Percentiles rank a stretch among this genome's conserved stretches.
phyloP scores from a whole-genome alignment of 2,329 filamentous ascomycete genomes.

The Aspergillus transmontanensis region DNA sequence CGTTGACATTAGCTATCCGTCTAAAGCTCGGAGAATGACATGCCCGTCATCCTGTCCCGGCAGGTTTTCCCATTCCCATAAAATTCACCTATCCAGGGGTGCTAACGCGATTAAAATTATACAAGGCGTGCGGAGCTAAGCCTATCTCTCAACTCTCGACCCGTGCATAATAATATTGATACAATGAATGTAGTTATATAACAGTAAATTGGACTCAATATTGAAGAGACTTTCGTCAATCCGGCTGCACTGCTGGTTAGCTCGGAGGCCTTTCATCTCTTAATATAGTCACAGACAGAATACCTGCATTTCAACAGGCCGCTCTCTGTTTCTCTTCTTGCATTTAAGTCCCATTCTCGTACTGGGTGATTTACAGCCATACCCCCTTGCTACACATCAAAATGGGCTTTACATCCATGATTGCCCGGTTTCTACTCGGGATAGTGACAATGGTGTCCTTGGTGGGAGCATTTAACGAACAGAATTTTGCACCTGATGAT shows the following conservation, averaged over 20 bases:
- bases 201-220: too few species aligned
- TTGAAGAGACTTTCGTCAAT: too few species aligned
- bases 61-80: too few species aligned
- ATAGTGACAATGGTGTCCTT: neutral
- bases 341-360: neutral
- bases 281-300: neutral
- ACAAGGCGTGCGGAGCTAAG: too few species aligned
- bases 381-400: neutral
- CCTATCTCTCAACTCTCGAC: too few species aligned
- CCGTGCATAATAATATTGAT: too few species aligned
- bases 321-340: neutral
- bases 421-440: neutral
- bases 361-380: neutral
- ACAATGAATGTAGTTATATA: too few species aligned
- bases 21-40: too few species aligned
- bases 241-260: neutral
- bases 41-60: too few species aligned
- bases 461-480: neutral
- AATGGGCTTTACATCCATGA: neutral
- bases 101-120: too few species aligned
- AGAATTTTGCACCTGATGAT: constrained; percentile 2
- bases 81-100: too few species aligned
- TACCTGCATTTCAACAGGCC: neutral
- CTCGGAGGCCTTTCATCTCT: neutral
- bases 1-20: too few species aligned